These are phyloP conservation scores for Dryas octopetala DNA, from an alignment of 306 rosid genomes.

Conservation along the genomic window DNA sequence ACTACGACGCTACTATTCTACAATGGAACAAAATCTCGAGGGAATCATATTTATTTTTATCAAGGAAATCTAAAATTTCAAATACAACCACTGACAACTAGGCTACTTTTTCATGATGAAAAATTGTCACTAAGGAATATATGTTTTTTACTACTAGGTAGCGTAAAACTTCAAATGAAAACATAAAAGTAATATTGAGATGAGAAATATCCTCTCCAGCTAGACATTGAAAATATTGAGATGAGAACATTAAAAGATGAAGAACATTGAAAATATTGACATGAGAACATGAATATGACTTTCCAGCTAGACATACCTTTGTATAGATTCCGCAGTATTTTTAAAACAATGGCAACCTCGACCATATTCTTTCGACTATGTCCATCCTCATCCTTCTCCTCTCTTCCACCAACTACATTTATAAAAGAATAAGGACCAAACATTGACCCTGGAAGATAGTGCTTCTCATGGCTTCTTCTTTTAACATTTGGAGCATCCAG, in stretches of 20 bases:
- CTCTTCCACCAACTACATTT: constrained; percentile 63
- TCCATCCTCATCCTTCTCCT: constrained; percentile 69
- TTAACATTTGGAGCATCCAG: no score
- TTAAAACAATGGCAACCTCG: constrained; percentile 62
- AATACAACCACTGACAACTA: no score
- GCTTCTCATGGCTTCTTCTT: no score
- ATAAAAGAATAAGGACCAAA: no score
- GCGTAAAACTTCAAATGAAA: background rate
- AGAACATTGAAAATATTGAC: background rate
- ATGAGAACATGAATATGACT: background rate
- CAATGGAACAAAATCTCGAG: no score
- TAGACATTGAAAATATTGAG: background rate
- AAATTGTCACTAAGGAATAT: background rate
- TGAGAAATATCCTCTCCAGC: no score
- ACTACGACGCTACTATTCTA: no score
- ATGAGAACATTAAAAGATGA: background rate
- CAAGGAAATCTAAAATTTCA: no score
- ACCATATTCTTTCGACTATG: constrained; percentile 65
- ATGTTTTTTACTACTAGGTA: background rate
- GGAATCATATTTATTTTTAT: no score
- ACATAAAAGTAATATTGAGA: background rate
- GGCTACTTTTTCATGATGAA: no score
- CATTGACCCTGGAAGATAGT: no score
- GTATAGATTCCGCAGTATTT: constrained; percentile 47
- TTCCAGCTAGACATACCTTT: constrained; percentile 43